Evolutionary conservation across 2,329 filamentous ascomycete species (phyloP).

Genomic region (Aureobasidium leucospermi): DNA sequence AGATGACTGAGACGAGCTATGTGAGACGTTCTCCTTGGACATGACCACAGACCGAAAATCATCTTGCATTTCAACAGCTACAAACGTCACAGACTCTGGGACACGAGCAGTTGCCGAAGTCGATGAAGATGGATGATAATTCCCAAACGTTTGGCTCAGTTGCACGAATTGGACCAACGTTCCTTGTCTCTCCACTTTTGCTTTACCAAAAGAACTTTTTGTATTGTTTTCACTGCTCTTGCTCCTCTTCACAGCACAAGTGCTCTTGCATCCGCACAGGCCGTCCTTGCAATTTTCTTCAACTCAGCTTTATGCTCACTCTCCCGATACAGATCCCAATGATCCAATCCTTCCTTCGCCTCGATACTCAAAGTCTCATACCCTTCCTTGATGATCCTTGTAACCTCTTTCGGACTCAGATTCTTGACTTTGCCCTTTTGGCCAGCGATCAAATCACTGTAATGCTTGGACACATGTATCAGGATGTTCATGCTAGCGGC

Average conservation of each 20-base stretch:
- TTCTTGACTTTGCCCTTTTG: slow-evolving; percentile 53
- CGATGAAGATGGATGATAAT: too few relatives aligned
- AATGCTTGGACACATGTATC: slow-evolving; percentile 75
- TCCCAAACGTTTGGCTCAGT: too few relatives aligned
- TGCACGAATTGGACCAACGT: too few relatives aligned
- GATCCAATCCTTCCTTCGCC: slow-evolving; percentile 75
- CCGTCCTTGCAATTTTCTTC: slow-evolving; percentile 78
- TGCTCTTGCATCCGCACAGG: slow-evolving; percentile 60
- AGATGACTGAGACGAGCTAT: too few relatives aligned
- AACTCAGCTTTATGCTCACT: slow-evolving; percentile 74
- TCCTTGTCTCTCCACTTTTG: too few relatives aligned
- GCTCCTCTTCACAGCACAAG: neutral
- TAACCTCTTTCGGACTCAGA: slow-evolving; percentile 75
- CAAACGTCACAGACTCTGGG: too few relatives aligned
- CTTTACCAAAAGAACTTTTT: too few relatives aligned
- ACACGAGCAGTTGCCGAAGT: too few relatives aligned
- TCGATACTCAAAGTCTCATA: slow-evolving; percentile 93
- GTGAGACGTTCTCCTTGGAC: too few relatives aligned
- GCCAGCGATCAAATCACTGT: slow-evolving; percentile 70
- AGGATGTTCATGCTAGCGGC: slow-evolving; percentile 74
- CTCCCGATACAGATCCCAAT: slow-evolving; percentile 81
- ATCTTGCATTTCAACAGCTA: too few relatives aligned
- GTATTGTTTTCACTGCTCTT: too few relatives aligned
- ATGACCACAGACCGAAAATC: too few relatives aligned
- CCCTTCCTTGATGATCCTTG: slow-evolving; percentile 87